A percentile compares a stretch with the other conserved stretches of the same genome.
These are phyloP conservation scores for Scytalidium lignicola DNA, from an alignment of 2,329 filamentous ascomycete species.

Conservation along the genomic window DNA sequence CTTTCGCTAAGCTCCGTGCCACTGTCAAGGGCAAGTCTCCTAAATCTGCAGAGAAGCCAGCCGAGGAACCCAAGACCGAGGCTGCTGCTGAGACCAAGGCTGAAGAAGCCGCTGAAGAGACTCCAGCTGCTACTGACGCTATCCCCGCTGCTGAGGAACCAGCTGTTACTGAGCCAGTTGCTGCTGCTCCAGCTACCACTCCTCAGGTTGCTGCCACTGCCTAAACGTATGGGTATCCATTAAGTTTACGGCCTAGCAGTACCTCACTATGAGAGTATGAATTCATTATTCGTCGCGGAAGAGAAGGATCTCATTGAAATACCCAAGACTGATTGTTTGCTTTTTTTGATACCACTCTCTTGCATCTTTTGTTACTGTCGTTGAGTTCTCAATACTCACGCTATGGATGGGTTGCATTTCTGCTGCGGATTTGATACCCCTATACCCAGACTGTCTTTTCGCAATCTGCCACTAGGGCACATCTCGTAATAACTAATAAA, in stretches of 20 bases:
- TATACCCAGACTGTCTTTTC: conserved; percentile 33
- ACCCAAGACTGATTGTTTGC: conserved; percentile 27
- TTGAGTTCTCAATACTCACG: conserved; percentile 18
- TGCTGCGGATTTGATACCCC: conserved; percentile 32
- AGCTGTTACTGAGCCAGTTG: conserved; percentile 17
- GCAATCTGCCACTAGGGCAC: conserved; percentile 33
- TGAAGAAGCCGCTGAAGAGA: conserved; percentile 25
- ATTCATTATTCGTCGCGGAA: conserved; percentile 22
- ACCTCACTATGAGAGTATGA: conserved; percentile 14
- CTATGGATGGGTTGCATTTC: conserved; percentile 21
- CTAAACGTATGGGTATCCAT: conserved; percentile 15
- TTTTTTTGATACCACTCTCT: conserved; percentile 30
- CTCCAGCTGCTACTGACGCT: conserved; percentile 22
- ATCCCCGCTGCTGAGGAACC: conserved; percentile 14
- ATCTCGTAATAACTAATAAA: conserved; percentile 31
- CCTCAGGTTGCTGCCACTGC: conserved; percentile 27
- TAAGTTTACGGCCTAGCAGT: conserved; percentile 5
- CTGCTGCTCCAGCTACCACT: conserved; percentile 17
- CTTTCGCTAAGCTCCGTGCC: conserved; percentile 30
- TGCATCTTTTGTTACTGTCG: conserved; percentile 23
- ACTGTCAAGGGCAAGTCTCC: conserved; percentile 29
- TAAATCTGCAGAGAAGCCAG: conserved; percentile 38
- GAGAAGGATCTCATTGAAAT: conserved; percentile 31
- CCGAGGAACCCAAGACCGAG: conserved; percentile 36
- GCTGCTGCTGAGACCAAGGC: conserved; percentile 35